Conservation (phyloP, 306 rosid genomes). For the Cyclanthera cordifolia region DNA sequence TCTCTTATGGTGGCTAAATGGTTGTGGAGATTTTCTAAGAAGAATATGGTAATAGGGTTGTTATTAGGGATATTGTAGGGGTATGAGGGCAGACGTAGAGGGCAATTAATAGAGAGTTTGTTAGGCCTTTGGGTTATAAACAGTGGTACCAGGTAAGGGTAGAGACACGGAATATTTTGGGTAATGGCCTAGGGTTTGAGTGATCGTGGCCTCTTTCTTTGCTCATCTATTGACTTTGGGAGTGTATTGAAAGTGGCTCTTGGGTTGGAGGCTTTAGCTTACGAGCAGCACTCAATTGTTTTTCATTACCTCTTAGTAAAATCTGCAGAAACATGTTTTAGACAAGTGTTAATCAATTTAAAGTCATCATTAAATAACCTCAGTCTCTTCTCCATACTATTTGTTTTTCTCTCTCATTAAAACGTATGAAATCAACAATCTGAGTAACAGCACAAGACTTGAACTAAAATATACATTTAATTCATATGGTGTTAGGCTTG, state of each 20-base stretch:
- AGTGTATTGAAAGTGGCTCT: no score
- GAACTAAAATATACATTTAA: not conserved
- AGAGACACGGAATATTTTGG: no score
- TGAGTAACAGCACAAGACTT: no score
- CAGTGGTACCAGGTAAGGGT: no score
- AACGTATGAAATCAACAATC: not conserved
- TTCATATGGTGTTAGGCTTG: not conserved
- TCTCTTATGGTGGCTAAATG: not conserved
- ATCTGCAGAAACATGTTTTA: not conserved
- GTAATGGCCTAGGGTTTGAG: no score
- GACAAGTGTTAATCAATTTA: not conserved
- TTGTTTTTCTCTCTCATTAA: not conserved
- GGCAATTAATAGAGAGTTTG: no score
- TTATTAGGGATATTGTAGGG: no score
- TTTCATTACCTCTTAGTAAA: not conserved
- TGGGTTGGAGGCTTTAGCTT: no score
- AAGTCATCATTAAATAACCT: not conserved
- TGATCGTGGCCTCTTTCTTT: not conserved
- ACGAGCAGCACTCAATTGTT: not conserved
- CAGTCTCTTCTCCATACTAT: not conserved
- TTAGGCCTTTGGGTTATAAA: no score
- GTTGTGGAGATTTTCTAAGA: not conserved
- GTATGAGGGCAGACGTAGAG: no score
- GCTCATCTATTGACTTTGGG: no score
- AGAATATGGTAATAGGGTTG: not conserved